Base-by-base conservation (phyloP, 331 rosid genomes). In the Rhamnella rubrinervis region DNA sequence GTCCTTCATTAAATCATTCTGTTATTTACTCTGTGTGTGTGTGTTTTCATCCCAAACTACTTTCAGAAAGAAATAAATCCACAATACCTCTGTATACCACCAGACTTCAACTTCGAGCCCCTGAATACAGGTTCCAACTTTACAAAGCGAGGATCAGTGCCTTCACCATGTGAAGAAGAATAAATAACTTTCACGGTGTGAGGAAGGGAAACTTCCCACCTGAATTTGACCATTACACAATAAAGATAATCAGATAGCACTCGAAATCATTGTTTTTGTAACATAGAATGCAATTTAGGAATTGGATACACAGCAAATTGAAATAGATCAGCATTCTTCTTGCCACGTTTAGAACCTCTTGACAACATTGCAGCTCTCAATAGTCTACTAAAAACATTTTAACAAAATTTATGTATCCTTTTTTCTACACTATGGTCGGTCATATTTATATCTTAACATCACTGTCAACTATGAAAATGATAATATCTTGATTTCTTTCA, bases 131-230 rank as follows among this genome's bases (percentile, higher is more conserved):
- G 96, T 28, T 82, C 82, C 82, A 89, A 77, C 77, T 87, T 91
- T 60, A 89, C 78, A 84, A 95, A 91, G 41, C 95, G 96, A 18
- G 97, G 95, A 80, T 95, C 98, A 12, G 87, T 91, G 71, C 81
- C 83, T 71, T 85, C 95, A 60, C 59, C 70, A 39, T 61, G 78
- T 63, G 62, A 56, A 26, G 77, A 62, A 66, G 65, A 70, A 86
- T 87, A 95, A 64, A 89, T 80, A 52, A 56, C 82, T 76, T 77
- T 82, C 82, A 87, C 25, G 25, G 78, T 78, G 72, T 59, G 76
- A 85, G 96, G 97, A 80, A 80, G 84, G 73, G 96, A 97, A 80
- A 95, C 87, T 77, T 95, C 97, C 97, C 98, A 95, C 41, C 98
- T 93, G 86, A 78, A 82, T 75, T 81, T 79, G 55, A 65, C 49